Evolutionary conservation across 306 rosid genomes (phyloP), one percentile per base, ranked within the genome.

Genomic region (Echinosophora koreensis): DNA sequence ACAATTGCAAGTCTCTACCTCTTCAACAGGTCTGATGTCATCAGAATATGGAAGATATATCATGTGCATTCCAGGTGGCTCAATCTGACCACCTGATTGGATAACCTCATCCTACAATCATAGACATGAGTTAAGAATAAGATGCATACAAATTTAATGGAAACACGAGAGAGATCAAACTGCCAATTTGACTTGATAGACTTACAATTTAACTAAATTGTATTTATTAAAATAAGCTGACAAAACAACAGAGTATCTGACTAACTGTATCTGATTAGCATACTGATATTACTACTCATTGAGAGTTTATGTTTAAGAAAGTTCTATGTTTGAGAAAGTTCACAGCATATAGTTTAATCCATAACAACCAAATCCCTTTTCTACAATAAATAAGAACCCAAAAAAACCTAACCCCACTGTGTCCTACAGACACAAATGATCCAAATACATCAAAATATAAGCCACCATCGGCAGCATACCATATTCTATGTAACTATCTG

Each of bases 61-160:
- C 97, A 94, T 90, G 80, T 90, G 90, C 97, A 94, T 88, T 86
- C 98, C 98, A 8, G 98, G 98, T 0, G 98, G 98, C 84, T 90
- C 97, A 68, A 94, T 78, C 89, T 94, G 97, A 85, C 91, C 84
- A 68, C 92, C 94, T 57, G 86, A 84, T 64, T 78, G 83, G 73
- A 82, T 64, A 56, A 94, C 82, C 84, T 94, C 98, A 0, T 94
- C 97, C 98, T 94, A 80, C 73, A 83, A 71, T 34, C 49, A 64
- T 9, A 50, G 55, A 71, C 30, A 70, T 22, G 8, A 77, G 74
- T 39, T 50, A 41, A 50, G 64, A 71, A 32, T 58, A 38, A 28
- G 51, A 63, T 56, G 59, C 5, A 54, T 17, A 64, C 51, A 42
- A 3, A 72, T 68, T 60, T 32, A 37, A 49, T 47, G 22, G 51